These are phyloP conservation scores for Pharnaceum exiguum DNA, from an alignment of 148 eudicot species.

Conservation along the genomic window DNA sequence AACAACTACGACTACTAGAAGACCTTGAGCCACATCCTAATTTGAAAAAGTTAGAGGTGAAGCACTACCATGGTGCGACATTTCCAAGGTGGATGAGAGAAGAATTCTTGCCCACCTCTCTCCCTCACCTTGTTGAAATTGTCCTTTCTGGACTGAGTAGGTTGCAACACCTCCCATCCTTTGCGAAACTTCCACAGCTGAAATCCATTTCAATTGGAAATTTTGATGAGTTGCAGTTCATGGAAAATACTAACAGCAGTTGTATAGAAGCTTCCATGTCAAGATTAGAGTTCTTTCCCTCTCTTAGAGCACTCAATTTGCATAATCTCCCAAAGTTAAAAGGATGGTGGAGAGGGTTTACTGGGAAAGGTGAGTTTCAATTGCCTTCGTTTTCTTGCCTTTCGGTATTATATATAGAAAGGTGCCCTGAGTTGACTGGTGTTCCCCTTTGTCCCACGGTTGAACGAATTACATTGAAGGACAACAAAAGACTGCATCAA, in stretches of 20 bases:
- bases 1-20: slow-evolving; percentile 17
- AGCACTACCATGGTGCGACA: background rate
- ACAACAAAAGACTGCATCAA: background rate
- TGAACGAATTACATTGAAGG: background rate
- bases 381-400: slow-evolving; percentile 5
- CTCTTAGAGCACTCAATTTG: slow-evolving; percentile 8
- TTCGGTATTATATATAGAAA: background rate
- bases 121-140: slow-evolving; percentile 18
- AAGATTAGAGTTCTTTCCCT: slow-evolving; percentile 12
- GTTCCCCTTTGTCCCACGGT: slow-evolving; percentile 20
- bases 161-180: slow-evolving; percentile 4
- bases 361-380: background rate
- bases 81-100: slow-evolving; percentile 17
- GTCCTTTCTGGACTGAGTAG: background rate
- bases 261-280: background rate
- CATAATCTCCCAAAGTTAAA: background rate
- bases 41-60: background rate
- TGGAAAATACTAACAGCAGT: background rate
- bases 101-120: background rate
- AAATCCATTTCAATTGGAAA: background rate
- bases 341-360: slow-evolving; percentile 18
- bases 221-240: slow-evolving; percentile 12
- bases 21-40: slow-evolving; percentile 11
- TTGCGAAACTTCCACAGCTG: slow-evolving; percentile 1
- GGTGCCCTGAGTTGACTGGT: slow-evolving; percentile 2